phyloP scores from a whole-genome alignment of 495 filamentous ascomycete genomes.

The Penicillium psychrofluorescens region DNA sequence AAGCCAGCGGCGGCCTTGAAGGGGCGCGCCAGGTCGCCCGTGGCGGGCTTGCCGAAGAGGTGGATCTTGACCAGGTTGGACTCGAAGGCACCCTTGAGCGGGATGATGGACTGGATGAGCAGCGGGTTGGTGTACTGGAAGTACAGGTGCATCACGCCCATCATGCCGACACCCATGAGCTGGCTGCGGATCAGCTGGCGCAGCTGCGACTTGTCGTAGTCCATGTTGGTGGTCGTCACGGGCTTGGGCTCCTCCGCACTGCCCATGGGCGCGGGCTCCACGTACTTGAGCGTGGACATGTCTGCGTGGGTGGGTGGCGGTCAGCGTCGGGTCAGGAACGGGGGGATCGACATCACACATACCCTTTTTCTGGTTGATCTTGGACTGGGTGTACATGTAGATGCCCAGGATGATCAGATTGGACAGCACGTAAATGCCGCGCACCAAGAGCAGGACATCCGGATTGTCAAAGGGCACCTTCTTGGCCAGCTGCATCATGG shows the following conservation, averaged over 20 bases:
- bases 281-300: slow-evolving; percentile 96
- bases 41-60: slow-evolving; percentile 81
- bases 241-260: slow-evolving; percentile 88
- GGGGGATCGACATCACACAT: slow-evolving; percentile 17
- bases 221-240: slow-evolving; percentile 89
- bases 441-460: slow-evolving; percentile 72
- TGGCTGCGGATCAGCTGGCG: slow-evolving; percentile 76
- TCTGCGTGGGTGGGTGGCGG: slow-evolving; percentile 43
- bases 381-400: slow-evolving; percentile 72
- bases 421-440: slow-evolving; percentile 74
- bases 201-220: slow-evolving; percentile 84
- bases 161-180: slow-evolving; percentile 94
- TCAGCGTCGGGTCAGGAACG: neutral
- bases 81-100: slow-evolving; percentile 91
- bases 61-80: slow-evolving; percentile 93
- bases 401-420: slow-evolving; percentile 81
- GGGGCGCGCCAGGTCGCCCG: slow-evolving; percentile 85
- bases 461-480: slow-evolving; percentile 93
- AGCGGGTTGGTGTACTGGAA: slow-evolving; percentile 99
- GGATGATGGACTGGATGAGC: slow-evolving; percentile 96
- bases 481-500: slow-evolving; percentile 97
- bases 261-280: slow-evolving; percentile 89
- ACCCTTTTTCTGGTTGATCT: slow-evolving; percentile 96
- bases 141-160: slow-evolving; percentile 97
- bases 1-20: slow-evolving; percentile 84